Percentiles rank a stretch among this genome's conserved stretches.
Evolutionary conservation across 345 rosid species (phyloP).

Genomic region (Triadica sebifera): DNA sequence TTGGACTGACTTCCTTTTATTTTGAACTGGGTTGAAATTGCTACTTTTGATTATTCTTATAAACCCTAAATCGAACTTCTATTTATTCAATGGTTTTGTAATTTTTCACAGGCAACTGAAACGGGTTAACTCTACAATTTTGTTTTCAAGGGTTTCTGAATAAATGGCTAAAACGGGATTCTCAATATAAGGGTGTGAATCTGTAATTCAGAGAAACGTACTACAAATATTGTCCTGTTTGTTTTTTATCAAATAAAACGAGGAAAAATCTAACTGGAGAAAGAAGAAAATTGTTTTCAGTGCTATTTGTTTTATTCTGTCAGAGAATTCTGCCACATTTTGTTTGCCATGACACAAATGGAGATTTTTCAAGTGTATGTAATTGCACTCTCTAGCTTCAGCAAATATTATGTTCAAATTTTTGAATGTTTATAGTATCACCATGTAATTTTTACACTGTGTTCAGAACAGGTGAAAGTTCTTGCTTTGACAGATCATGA

Average conservation of each 20-base stretch:
- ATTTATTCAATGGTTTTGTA: neutral
- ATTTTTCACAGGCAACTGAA: neutral
- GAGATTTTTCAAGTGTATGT: neutral
- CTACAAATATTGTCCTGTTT: neutral
- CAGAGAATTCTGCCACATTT: neutral
- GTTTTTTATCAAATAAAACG: neutral
- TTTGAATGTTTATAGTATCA: neutral
- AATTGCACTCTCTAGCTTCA: neutral
- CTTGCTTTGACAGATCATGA: conserved; percentile 96
- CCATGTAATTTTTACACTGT: conserved; percentile 34
- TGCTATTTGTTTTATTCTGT: neutral
- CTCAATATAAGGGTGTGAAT: neutral
- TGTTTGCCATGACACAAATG: neutral
- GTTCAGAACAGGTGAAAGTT: conserved; percentile 84
- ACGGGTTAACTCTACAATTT: neutral
- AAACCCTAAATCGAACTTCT: neutral
- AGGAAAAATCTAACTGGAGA: neutral
- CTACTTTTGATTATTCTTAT: neutral
- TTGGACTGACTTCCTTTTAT: neutral
- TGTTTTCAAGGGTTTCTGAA: neutral
- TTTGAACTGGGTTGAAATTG: neutral
- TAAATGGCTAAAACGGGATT: neutral
- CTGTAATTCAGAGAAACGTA: neutral
- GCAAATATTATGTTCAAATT: neutral
- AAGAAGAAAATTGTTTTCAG: neutral